A percentile compares a stretch with the other conserved stretches of the same genome.
phyloP scores from a whole-genome alignment of 768 basidiomycete genomes.

The Suillus bovinus region DNA sequence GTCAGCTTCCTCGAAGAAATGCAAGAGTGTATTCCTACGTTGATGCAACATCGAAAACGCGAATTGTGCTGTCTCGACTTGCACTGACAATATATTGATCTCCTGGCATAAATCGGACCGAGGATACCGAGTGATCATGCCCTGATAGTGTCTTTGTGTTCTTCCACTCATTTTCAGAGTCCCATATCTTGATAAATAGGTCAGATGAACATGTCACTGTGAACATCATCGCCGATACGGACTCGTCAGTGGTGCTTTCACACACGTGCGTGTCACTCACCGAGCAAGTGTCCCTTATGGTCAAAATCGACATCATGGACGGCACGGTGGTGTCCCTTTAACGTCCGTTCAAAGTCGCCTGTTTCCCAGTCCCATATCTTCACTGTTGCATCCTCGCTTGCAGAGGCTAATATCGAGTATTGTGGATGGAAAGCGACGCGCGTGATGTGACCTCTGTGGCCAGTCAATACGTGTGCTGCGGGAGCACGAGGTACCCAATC shows the following conservation, averaged over 20 bases:
- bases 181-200: slow-evolving; percentile 92
- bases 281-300: slow-evolving; percentile 78
- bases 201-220: slow-evolving; percentile 73
- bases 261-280: slow-evolving; percentile 39
- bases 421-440: slow-evolving; percentile 85
- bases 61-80: slow-evolving; percentile 84
- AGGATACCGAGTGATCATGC: slow-evolving; percentile 90
- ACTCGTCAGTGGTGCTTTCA: not conserved
- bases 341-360: slow-evolving; percentile 87
- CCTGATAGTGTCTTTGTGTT: slow-evolving; percentile 85
- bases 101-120: slow-evolving; percentile 81
- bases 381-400: slow-evolving; percentile 86
- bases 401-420: slow-evolving; percentile 80
- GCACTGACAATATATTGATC: slow-evolving; percentile 85
- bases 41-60: slow-evolving; percentile 84
- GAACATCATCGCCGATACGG: slow-evolving; percentile 2
- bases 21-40: slow-evolving; percentile 47
- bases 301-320: slow-evolving; percentile 89
- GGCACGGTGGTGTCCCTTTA: slow-evolving; percentile 90
- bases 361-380: slow-evolving; percentile 98
- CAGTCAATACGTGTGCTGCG: slow-evolving; percentile 73
- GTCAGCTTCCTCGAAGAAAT: slow-evolving; percentile 12
- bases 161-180: slow-evolving; percentile 87
- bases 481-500: slow-evolving; percentile 92
- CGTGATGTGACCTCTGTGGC: slow-evolving; percentile 77